A percentile compares a stretch with the other conserved stretches of the same genome.
Evolutionary conservation across 371 early-diverging fungal genomes (phyloP).

Genomic region (Mortierella sp.): DNA sequence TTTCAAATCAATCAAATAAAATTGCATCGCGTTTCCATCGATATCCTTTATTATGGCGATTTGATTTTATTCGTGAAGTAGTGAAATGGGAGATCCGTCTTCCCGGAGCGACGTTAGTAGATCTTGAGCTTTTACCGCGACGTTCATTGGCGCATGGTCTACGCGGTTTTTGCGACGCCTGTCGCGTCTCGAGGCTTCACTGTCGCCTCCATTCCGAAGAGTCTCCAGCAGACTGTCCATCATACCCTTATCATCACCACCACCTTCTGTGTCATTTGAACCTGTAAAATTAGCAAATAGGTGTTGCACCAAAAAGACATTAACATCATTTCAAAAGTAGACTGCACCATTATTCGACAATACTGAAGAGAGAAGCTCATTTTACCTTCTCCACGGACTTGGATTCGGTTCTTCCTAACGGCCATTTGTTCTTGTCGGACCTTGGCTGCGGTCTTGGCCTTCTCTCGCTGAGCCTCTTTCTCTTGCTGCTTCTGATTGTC

Average conservation of each 20-base stretch:
- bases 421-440: conserved; percentile 51
- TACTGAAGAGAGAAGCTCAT: neutral
- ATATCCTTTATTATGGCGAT: neutral
- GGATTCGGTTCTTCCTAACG: conserved; percentile 36
- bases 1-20: neutral
- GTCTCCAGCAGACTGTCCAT: conserved; percentile 88
- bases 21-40: neutral
- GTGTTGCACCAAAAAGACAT: neutral
- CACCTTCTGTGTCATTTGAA: conserved; percentile 54
- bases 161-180: conserved; percentile 59
- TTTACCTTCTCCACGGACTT: conserved; percentile 54
- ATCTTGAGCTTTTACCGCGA: conserved; percentile 77
- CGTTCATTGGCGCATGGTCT: conserved; percentile 58
- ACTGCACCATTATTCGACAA: neutral
- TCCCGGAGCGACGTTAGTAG: conserved; percentile 64
- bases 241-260: conserved; percentile 77
- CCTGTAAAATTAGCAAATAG: conserved; percentile 1
- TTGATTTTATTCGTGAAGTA: conserved; percentile 5
- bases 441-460: conserved; percentile 54
- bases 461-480: conserved; percentile 62
- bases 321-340: neutral
- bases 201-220: conserved; percentile 76
- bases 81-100: conserved; percentile 16
- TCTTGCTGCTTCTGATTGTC: conserved; percentile 64
- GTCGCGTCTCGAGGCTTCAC: conserved; percentile 72